A percentile compares a stretch with the other conserved stretches of the same genome.
Conservation (phyloP, 768 basidiomycete species). For the Tricholoma sp. region DNA sequence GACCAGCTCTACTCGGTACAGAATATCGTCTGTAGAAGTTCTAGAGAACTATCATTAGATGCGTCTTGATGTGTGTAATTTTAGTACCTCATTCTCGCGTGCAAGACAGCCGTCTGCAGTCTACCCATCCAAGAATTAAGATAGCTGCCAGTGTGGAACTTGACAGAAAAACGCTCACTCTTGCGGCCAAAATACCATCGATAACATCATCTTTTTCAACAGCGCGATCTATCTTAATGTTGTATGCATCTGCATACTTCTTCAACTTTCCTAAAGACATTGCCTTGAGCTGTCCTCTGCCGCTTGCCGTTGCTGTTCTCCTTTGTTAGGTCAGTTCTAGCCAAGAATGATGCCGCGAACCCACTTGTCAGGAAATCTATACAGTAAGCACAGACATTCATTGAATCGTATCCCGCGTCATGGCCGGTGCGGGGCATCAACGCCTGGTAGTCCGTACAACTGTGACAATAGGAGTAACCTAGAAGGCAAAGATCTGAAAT, state of each 20-base stretch:
- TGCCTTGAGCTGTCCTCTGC: conserved; percentile 48
- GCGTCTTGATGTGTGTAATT: not conserved
- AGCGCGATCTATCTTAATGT: conserved; percentile 54
- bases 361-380: conserved; percentile 65
- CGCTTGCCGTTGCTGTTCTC: conserved; percentile 61
- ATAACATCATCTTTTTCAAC: conserved; percentile 80
- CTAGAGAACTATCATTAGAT: conserved; percentile 21
- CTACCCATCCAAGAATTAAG: conserved; percentile 26
- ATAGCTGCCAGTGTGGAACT: not conserved
- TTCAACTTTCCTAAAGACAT: conserved; percentile 58
- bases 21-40: conserved; percentile 59
- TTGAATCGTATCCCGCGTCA: conserved; percentile 57
- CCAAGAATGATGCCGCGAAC: conserved; percentile 15
- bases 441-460: conserved; percentile 72
- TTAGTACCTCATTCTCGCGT: conserved; percentile 49
- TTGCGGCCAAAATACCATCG: conserved; percentile 50
- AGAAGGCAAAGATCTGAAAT: conserved; percentile 5
- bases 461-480: conserved; percentile 73
- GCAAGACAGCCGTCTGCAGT: conserved; percentile 58
- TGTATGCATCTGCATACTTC: conserved; percentile 67
- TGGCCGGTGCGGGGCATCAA: conserved; percentile 61
- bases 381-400: conserved; percentile 69
- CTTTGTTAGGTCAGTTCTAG: conserved; percentile 3
- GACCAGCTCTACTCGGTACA: conserved; percentile 42
- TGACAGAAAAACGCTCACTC: conserved; percentile 33